Percentiles rank a stretch among this genome's conserved stretches.
Evolutionary conservation across 2,329 filamentous ascomycete genomes (phyloP).

Genomic region (Cercospora canescens): DNA sequence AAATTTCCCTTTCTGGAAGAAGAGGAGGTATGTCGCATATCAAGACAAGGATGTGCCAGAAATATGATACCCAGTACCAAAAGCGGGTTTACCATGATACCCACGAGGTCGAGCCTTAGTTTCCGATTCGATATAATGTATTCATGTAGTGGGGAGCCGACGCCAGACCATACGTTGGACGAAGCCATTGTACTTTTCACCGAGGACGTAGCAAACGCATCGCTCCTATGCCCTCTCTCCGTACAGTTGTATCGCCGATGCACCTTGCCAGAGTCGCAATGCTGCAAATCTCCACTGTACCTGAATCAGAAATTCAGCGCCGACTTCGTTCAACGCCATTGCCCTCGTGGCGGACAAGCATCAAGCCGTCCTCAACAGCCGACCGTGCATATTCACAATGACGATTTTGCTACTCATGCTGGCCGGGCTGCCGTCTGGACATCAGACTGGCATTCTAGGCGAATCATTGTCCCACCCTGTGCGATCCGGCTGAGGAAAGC

Average conservation of each 20-base stretch:
- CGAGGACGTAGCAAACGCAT: neutral
- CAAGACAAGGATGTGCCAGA: neutral
- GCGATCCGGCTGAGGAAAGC: neutral
- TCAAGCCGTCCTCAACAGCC: neutral
- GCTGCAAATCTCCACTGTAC: neutral
- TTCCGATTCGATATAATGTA: neutral
- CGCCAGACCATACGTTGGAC: neutral
- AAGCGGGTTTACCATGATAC: neutral
- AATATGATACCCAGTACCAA: conserved; percentile 1
- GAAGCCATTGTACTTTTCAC: neutral
- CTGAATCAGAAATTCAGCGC: neutral
- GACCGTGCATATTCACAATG: neutral
- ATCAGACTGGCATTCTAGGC: neutral
- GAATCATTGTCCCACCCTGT: neutral
- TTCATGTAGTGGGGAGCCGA: neutral
- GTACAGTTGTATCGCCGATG: neutral
- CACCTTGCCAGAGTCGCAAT: neutral
- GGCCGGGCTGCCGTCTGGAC: neutral
- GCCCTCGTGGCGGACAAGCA: neutral
- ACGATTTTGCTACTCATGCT: neutral
- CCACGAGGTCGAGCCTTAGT: neutral
- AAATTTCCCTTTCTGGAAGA: neutral
- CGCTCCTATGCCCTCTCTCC: neutral
- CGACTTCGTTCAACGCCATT: neutral
- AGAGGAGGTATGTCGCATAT: neutral